Conservation (phyloP, 495 filamentous ascomycete species). For the Penicillium mononematosum region DNA sequence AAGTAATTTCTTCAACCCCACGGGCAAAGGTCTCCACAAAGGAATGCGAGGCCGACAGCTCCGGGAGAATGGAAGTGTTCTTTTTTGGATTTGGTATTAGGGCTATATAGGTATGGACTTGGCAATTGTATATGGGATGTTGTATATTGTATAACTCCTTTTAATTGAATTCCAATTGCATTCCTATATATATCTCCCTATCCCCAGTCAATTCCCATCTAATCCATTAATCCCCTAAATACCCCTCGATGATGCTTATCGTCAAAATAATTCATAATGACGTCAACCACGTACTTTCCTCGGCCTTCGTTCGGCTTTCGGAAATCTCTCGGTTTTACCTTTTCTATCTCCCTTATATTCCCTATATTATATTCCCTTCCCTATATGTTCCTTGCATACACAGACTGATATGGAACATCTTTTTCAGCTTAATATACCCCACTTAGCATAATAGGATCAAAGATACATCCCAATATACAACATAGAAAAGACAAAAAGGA, state of each 20-base stretch:
- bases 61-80: slow-evolving; percentile 24
- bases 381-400: not conserved
- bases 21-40: slow-evolving; percentile 15
- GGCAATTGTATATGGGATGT: not conserved
- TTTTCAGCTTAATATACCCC: not conserved
- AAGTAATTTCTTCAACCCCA: slow-evolving; percentile 26
- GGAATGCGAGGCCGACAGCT: slow-evolving; percentile 1
- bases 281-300: slow-evolving; percentile 9
- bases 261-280: slow-evolving; percentile 10
- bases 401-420: not conserved
- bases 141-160: not conserved
- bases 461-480: not conserved
- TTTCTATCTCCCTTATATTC: not conserved
- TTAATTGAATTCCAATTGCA: not conserved
- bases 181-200: not conserved
- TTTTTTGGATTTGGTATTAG: not conserved
- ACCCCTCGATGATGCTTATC: slow-evolving; percentile 3
- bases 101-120: not conserved
- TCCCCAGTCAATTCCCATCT: not conserved
- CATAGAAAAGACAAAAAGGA: not conserved
- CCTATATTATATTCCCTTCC: too few species aligned
- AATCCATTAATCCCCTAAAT: not conserved
- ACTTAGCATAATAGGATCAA: too few species aligned
- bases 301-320: not conserved
- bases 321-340: not conserved